Conservation (phyloP, 192 early-diverging fungal genomes). For the Pilaira anomala region DNA sequence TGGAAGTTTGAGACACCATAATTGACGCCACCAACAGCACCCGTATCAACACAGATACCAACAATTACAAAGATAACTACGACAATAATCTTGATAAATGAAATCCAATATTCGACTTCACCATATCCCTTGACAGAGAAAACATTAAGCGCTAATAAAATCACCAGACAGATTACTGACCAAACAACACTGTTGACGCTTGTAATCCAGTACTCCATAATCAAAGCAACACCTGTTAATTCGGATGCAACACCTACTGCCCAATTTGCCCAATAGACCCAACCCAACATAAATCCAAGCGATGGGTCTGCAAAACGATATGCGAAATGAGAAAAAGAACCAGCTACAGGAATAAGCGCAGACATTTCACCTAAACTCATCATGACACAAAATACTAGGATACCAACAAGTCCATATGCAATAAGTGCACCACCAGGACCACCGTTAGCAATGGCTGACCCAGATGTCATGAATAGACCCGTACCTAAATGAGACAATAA, state of each 20-base stretch:
- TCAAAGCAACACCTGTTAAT: slow-evolving; percentile 67
- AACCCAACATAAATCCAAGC: slow-evolving; percentile 36
- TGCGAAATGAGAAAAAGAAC: slow-evolving; percentile 77
- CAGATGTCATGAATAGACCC: slow-evolving; percentile 73
- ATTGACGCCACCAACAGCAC: slow-evolving; percentile 55
- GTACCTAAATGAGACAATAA: slow-evolving; percentile 30
- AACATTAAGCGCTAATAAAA: slow-evolving; percentile 65
- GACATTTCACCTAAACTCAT: slow-evolving; percentile 83
- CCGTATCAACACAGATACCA: slow-evolving; percentile 70
- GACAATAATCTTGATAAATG: slow-evolving; percentile 79
- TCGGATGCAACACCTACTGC: slow-evolving; percentile 71
- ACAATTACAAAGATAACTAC: slow-evolving; percentile 82
- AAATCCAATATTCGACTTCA: slow-evolving; percentile 84
- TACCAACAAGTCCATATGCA: slow-evolving; percentile 58
- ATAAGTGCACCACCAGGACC: slow-evolving; percentile 73
- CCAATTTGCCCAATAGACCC: slow-evolving; percentile 67
- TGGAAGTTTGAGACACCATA: slow-evolving; percentile 67
- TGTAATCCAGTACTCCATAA: slow-evolving; percentile 58
- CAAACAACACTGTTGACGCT: slow-evolving; percentile 35
- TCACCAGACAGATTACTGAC: slow-evolving; percentile 45
- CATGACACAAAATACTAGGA: slow-evolving; percentile 61
- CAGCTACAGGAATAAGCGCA: slow-evolving; percentile 71
- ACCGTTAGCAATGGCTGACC: slow-evolving; percentile 59
- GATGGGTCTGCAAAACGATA: slow-evolving; percentile 81
- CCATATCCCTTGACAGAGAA: slow-evolving; percentile 72